Evolutionary conservation across 2,329 filamentous ascomycete species (phyloP), one percentile per base, ranked within the genome.

Genomic region (Graphilbum ipis-grandicollis): DNA sequence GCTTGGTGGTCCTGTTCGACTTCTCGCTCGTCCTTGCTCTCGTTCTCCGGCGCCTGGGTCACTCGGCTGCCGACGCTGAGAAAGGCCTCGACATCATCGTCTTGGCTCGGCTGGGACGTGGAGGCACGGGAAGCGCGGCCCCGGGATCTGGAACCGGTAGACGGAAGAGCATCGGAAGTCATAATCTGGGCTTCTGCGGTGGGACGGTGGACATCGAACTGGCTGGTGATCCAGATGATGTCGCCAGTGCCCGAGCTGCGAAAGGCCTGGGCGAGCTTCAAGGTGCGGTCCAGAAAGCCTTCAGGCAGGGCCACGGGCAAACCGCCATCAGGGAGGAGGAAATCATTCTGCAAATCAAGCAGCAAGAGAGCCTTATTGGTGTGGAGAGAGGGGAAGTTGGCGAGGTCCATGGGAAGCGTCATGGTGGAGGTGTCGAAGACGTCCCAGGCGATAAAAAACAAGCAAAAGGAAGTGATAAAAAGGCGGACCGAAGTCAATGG

Each of bases 261-360:
- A 49, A 96, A 93, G 14, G 68, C 68, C 10, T 69, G 67, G 31
- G 77, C 75, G 2, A 96, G 62, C 7, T 66, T 56, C 17, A 74
- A 59, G 31, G 85, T 69, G 21, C 71, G 72, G 29, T 77, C 65
- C 32, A 90, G 54, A 43, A 86, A 82, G 9, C 71, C 70, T 4
- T 67, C 56, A 3, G 75, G 72, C 31, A 71, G 66, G 26, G 61
- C 60, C 35, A 86, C 71, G 12, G 74, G 68, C 17, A 94, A 57
- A 19, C 74, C 69, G 38, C 81, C 79, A 35, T 72, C 65, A 2
- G 70, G 58, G 7, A 72, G 65, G 40, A 92, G 59, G 49, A 96
- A 93, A 53, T 94, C 88, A 48, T 92, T 84, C 51, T 96, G 90
- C 26, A 93, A 71, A 49, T 93, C 88, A 44, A 94, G 66, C 15